Percentiles rank a stretch among this genome's conserved stretches.
These are phyloP conservation scores for Suillus variegatus DNA, from an alignment of 768 basidiomycete genomes.

Conservation along the genomic window DNA sequence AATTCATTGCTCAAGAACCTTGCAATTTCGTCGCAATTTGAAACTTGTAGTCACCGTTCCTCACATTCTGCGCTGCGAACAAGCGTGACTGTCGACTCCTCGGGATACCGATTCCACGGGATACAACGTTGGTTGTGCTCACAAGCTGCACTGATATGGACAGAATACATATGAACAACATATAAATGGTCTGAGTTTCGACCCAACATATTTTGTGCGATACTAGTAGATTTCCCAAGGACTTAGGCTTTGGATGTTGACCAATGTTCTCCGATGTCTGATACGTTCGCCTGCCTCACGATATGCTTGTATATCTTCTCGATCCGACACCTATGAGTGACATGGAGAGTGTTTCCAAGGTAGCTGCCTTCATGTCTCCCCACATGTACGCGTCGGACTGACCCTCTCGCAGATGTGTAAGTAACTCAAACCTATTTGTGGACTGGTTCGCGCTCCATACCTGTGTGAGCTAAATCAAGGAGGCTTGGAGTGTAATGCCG, in stretches of 20 bases:
- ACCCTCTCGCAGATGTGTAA: not conserved
- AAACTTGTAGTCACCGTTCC: not conserved
- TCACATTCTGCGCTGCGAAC: not conserved
- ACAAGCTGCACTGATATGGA: not conserved
- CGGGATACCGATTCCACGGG: not conserved
- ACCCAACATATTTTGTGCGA: not conserved
- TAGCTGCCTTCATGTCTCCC: not conserved
- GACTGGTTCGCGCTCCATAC: not conserved
- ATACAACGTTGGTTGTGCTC: not conserved
- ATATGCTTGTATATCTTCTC: not conserved
- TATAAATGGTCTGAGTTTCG: not conserved
- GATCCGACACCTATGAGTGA: not conserved
- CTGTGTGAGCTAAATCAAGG: not conserved
- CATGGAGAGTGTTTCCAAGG: not conserved
- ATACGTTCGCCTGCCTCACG: not conserved
- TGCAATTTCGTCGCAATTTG: not conserved
- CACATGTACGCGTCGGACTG: not conserved
- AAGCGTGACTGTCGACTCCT: not conserved
- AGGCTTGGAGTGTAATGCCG: not conserved
- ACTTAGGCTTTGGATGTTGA: not conserved
- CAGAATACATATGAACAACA: not conserved
- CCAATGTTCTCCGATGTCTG: not conserved
- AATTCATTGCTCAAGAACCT: not conserved
- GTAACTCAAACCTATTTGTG: not conserved
- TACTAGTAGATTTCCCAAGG: not conserved